Percentiles rank a stretch among this genome's conserved stretches.
phyloP scores from a whole-genome alignment of 2,329 filamentous ascomycete species.

The Decorospora gaudefroyi region DNA sequence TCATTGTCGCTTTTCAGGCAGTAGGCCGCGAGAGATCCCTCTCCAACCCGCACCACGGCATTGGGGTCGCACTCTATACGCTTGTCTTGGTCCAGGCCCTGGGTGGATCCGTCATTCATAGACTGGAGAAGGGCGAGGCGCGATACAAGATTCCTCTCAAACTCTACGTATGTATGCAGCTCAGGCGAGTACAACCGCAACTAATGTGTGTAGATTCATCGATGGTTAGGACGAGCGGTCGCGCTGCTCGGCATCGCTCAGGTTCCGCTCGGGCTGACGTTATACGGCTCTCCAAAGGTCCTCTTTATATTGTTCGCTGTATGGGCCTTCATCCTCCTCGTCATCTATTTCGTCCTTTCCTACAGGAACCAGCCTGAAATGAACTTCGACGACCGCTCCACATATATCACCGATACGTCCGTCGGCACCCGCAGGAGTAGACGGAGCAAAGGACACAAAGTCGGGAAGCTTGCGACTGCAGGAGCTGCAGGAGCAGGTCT shows the following conservation, averaged over 20 bases:
- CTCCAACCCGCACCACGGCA: slow-evolving; percentile 83
- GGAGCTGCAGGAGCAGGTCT: slow-evolving; percentile 63
- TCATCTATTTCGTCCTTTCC: slow-evolving; percentile 78
- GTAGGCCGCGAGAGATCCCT: slow-evolving; percentile 73
- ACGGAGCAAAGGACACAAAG: slow-evolving; percentile 41
- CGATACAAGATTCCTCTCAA: slow-evolving; percentile 61
- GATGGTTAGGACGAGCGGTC: slow-evolving; percentile 80
- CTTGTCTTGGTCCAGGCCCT: slow-evolving; percentile 72
- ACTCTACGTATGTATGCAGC: slow-evolving; percentile 55
- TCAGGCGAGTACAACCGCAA: neutral
- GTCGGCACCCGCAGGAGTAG: slow-evolving; percentile 45
- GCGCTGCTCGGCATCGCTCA: slow-evolving; percentile 83
- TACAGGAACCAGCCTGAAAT: slow-evolving; percentile 65
- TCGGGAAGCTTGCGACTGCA: slow-evolving; percentile 58
- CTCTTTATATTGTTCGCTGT: slow-evolving; percentile 86
- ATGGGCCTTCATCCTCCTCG: slow-evolving; percentile 72
- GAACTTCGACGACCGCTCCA: slow-evolving; percentile 61
- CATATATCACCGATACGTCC: slow-evolving; percentile 61
- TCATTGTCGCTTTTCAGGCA: slow-evolving; percentile 76
- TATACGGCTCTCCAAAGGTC: slow-evolving; percentile 86
- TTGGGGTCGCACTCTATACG: slow-evolving; percentile 77
- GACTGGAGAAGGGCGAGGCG: slow-evolving; percentile 57
- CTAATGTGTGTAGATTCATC: slow-evolving; percentile 69
- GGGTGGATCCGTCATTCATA: slow-evolving; percentile 68
- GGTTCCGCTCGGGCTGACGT: slow-evolving; percentile 82